Percentiles rank a stretch among this genome's conserved stretches.
Evolutionary conservation across 352 stramenopile genomes (phyloP).

Genomic region (Thalassiosira exigua): DNA sequence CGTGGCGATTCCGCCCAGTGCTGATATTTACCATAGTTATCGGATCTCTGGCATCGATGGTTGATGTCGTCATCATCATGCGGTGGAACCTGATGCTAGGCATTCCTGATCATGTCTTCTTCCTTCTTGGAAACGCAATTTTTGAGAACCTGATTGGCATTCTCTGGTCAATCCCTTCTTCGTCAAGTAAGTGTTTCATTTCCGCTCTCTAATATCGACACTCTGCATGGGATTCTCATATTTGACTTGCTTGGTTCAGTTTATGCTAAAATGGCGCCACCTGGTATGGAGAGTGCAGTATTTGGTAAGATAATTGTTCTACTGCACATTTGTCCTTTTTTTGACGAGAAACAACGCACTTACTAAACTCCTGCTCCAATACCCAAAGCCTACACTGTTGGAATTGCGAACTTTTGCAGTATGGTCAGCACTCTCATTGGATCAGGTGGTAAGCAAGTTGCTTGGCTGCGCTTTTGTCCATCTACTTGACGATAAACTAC

Average conservation of each 20-base stretch:
- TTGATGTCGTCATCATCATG: slow-evolving; percentile 57
- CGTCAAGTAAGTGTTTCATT: too few relatives aligned
- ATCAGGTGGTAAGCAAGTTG: too few relatives aligned
- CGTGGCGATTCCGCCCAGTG: slow-evolving; percentile 42
- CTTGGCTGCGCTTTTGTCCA: too few relatives aligned
- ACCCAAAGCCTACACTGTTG: slow-evolving; percentile 56
- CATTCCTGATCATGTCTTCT: slow-evolving; percentile 56
- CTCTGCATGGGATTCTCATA: too few relatives aligned
- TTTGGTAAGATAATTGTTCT: too few relatives aligned
- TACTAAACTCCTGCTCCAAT: too few relatives aligned
- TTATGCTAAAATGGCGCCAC: slow-evolving; percentile 47
- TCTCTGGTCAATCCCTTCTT: slow-evolving; percentile 35
- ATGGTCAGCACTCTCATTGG: slow-evolving; percentile 52
- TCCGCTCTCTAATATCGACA: too few relatives aligned
- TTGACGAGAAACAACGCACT: too few relatives aligned
- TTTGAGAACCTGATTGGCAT: slow-evolving; percentile 52
- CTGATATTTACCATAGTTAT: slow-evolving; percentile 61
- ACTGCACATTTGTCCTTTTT: too few relatives aligned
- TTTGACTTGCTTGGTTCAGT: too few relatives aligned
- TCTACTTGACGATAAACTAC: too few relatives aligned
- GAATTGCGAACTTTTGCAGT: slow-evolving; percentile 52
- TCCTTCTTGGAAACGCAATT: slow-evolving; percentile 54
- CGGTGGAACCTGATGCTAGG: slow-evolving; percentile 56
- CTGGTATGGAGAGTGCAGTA: slow-evolving; percentile 39
- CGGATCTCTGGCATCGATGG: slow-evolving; percentile 41